These are phyloP conservation scores for Curvularia eragrostidis DNA, from an alignment of 2,329 filamentous ascomycete genomes.

Conservation along the genomic window DNA sequence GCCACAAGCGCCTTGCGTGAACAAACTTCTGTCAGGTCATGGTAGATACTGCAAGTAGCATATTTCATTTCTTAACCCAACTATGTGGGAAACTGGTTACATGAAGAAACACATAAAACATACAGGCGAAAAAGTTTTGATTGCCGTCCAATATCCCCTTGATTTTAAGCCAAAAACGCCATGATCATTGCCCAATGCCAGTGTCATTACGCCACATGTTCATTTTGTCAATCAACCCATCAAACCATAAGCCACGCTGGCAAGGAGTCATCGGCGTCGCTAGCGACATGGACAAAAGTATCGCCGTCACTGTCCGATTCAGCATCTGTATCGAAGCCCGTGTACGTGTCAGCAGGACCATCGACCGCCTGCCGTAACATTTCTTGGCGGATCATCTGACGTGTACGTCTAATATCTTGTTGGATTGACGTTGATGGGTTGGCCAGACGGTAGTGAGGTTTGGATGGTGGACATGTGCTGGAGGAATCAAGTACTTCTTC, in stretches of 20 bases:
- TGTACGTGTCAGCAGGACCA: background rate
- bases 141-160: too few species aligned
- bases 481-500: background rate
- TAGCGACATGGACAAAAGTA: background rate
- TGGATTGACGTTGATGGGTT: background rate
- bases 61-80: background rate
- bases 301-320: conserved; percentile 3
- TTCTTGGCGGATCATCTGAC: background rate
- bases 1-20: too few species aligned
- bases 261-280: background rate
- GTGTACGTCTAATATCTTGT: background rate
- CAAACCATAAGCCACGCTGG: background rate
- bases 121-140: too few species aligned
- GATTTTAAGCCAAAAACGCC: background rate
- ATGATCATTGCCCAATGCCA: background rate
- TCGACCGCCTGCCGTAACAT: background rate
- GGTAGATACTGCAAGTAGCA: background rate
- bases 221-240: background rate
- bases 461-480: background rate
- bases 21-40: too few species aligned
- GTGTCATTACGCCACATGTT: background rate
- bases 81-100: too few species aligned
- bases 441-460: background rate
- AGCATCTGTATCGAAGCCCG: background rate
- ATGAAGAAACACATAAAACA: too few species aligned